These are phyloP conservation scores for Penicillium desertorum DNA, from an alignment of 495 filamentous ascomycete species.

Conservation along the genomic window DNA sequence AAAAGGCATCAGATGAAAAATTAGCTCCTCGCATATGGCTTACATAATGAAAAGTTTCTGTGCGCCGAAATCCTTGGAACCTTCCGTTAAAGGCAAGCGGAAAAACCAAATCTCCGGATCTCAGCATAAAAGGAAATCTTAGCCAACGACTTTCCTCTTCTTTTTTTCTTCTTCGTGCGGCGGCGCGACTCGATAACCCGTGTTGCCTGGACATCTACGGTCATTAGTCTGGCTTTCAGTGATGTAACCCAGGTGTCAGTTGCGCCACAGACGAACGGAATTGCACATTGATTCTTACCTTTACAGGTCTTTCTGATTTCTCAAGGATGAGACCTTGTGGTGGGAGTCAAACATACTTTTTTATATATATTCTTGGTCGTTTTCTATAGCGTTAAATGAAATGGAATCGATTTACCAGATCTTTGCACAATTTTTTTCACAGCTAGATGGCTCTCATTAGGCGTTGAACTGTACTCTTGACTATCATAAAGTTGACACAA, in stretches of 20 bases:
- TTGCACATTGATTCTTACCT: constrained; percentile 59
- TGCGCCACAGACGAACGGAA: constrained; percentile 60
- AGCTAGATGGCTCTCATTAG: background rate
- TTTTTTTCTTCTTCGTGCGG: constrained; percentile 60
- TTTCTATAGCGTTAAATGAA: background rate
- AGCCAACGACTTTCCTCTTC: constrained; percentile 23
- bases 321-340: constrained; percentile 50
- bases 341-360: constrained; percentile 48
- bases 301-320: constrained; percentile 49
- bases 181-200: constrained; percentile 54
- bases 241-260: constrained; percentile 59
- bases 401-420: background rate
- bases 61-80: constrained; percentile 4
- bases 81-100: constrained; percentile 9
- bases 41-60: constrained; percentile 12
- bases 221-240: constrained; percentile 29
- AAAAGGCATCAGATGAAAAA: constrained; percentile 12
- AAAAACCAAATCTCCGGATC: constrained; percentile 13
- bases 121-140: constrained; percentile 28
- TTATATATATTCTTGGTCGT: background rate
- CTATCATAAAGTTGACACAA: background rate
- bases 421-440: no score
- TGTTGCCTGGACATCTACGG: constrained; percentile 53
- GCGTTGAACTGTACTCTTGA: background rate
- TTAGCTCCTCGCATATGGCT: constrained; percentile 9